Conservation (phyloP, 2,329 filamentous ascomycete genomes). For the Simplicillium aogashimaense region DNA sequence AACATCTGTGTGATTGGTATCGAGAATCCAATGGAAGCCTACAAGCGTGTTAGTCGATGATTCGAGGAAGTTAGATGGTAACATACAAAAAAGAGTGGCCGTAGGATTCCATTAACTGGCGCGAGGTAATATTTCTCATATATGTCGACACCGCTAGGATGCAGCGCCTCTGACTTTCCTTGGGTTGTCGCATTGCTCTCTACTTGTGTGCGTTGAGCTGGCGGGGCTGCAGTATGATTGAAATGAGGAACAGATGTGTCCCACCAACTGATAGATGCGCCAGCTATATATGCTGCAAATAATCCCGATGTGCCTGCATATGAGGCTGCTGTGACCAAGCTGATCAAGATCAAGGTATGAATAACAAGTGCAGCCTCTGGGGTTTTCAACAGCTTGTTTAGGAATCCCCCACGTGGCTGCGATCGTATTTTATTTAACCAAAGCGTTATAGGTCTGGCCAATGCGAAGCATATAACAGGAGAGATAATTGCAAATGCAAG, state of each 20-base stretch:
- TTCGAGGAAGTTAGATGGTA: background rate
- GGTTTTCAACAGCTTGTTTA: slow-evolving; percentile 15
- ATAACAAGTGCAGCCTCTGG: slow-evolving; percentile 28
- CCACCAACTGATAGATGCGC: slow-evolving; percentile 51
- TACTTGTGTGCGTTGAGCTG: no score
- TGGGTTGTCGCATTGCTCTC: background rate
- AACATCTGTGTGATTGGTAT: slow-evolving; percentile 69
- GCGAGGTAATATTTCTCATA: slow-evolving; percentile 30
- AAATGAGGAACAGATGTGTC: slow-evolving; percentile 24
- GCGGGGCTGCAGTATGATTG: background rate
- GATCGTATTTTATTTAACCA: slow-evolving; percentile 20
- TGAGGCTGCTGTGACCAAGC: slow-evolving; percentile 35
- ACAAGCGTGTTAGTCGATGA: background rate
- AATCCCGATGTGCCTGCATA: slow-evolving; percentile 55
- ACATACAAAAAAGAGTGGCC: slow-evolving; percentile 64
- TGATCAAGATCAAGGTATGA: slow-evolving; percentile 40
- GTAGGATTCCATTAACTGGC: slow-evolving; percentile 41
- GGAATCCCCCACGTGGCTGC: slow-evolving; percentile 8
- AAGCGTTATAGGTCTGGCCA: slow-evolving; percentile 30
- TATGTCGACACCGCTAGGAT: slow-evolving; percentile 8
- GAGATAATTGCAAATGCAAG: slow-evolving; percentile 38
- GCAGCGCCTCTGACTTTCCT: background rate
- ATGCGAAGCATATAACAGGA: slow-evolving; percentile 34
- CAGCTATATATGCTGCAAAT: slow-evolving; percentile 54
- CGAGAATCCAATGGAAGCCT: slow-evolving; percentile 62